Evolutionary conservation across 495 filamentous ascomycete genomes (phyloP).

Genomic region (Entonaema liquescens): DNA sequence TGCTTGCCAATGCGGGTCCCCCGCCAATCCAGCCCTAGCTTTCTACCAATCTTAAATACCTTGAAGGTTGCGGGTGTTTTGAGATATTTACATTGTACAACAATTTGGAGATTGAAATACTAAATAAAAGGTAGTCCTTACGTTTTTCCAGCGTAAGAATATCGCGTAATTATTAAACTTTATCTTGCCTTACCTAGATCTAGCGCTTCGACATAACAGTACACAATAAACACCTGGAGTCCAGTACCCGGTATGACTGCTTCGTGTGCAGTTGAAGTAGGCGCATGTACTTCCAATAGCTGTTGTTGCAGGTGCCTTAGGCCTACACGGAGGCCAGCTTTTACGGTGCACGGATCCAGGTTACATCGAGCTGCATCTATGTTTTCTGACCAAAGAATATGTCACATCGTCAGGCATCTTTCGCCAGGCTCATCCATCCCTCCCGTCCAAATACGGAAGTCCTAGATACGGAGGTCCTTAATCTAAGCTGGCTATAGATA

Average conservation of each 20-base stretch:
- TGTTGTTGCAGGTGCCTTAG: conserved; percentile 1
- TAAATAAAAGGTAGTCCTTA: background rate
- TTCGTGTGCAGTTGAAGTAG: background rate
- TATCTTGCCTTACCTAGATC: background rate
- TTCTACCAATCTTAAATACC: background rate
- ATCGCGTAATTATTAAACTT: conserved; percentile 1
- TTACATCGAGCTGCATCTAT: conserved; percentile 1
- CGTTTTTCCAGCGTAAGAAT: background rate
- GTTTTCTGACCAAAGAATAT: background rate
- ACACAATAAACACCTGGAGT: background rate
- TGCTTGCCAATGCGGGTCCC: background rate
- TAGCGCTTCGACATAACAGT: background rate
- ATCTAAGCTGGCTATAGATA: conserved; percentile 12
- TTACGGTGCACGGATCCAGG: conserved; percentile 17
- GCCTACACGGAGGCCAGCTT: background rate
- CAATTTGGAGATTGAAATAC: background rate
- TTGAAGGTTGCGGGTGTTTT: background rate
- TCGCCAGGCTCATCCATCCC: conserved; percentile 17
- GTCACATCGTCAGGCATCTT: conserved; percentile 23
- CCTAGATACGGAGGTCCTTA: background rate
- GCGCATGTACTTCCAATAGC: conserved; percentile 9
- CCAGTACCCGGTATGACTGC: background rate
- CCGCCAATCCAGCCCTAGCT: background rate
- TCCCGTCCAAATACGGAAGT: conserved; percentile 29
- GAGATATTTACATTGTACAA: background rate